Conservation (phyloP, 352 stramenopile species). For the Proteromonas lacertae region DNA sequence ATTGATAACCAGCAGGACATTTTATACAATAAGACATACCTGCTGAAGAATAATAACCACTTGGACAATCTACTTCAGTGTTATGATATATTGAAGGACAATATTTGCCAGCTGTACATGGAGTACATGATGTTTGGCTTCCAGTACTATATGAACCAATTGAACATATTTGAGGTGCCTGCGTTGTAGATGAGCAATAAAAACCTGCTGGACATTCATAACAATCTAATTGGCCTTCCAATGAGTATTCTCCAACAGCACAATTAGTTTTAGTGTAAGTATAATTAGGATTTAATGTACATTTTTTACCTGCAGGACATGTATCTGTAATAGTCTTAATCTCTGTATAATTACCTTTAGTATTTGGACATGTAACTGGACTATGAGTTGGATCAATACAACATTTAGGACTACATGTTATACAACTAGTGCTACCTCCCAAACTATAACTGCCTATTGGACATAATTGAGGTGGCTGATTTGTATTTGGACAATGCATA, state of each 20-base stretch:
- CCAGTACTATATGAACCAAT: slow-evolving; percentile 24
- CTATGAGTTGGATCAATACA: slow-evolving; percentile 5
- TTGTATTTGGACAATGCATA: not conserved
- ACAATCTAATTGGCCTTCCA: slow-evolving; percentile 2
- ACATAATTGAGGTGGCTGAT: slow-evolving; percentile 14
- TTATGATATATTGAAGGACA: slow-evolving; percentile 11
- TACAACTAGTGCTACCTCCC: slow-evolving; percentile 10
- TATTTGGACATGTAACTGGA: not conserved
- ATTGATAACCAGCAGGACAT: slow-evolving; percentile 17
- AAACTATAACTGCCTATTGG: slow-evolving; percentile 29
- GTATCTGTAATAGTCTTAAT: slow-evolving; percentile 11
- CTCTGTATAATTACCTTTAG: slow-evolving; percentile 11
- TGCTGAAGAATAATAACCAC: slow-evolving; percentile 13
- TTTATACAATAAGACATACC: slow-evolving; percentile 15
- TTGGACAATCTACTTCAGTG: slow-evolving; percentile 1
- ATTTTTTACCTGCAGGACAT: slow-evolving; percentile 31
- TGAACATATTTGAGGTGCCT: slow-evolving; percentile 9
- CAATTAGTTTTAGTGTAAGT: slow-evolving; percentile 4
- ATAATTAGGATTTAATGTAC: slow-evolving; percentile 23
- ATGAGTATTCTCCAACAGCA: too few species aligned
- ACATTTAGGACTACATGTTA: slow-evolving; percentile 9
- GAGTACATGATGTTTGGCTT: slow-evolving; percentile 25
- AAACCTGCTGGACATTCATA: slow-evolving; percentile 4
- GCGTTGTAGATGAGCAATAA: not conserved
- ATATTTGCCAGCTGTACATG: slow-evolving; percentile 28